Evolutionary conservation across 2,329 filamentous ascomycete genomes (phyloP), one percentile per base, ranked within the genome.

Genomic region (Cladosporium sp.): DNA sequence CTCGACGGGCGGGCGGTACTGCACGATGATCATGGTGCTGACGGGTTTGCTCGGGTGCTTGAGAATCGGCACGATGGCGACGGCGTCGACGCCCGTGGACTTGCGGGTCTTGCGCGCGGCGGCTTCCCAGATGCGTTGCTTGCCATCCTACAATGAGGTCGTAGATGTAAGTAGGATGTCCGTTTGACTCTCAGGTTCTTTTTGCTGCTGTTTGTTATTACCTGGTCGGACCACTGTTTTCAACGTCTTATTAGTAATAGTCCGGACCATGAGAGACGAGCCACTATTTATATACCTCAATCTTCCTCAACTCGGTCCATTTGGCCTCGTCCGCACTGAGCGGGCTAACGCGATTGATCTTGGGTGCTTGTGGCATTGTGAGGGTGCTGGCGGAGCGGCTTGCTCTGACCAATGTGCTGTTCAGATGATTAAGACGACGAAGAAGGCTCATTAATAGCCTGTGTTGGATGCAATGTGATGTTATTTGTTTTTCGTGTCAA

Each of bases 1-100:
- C 65, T 86, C 81, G 46, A 87, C 81, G 0, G 86, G 85, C 0
- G 86, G 86, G 4, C 86, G 82, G 73, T 86, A 88, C 71, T 89
- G 84, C 66, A 86, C 81, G 67, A 87, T 83, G 58, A 88, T 79
- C 58, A 88, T 79, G 14, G 85, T 85, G 39, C 80, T 81, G 0
- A 81, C 75, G 4, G 81, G 80, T 48, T 76, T 76, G 13, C 72
- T 76, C 0, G 82, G 81, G 68, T 84, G 82, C 28, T 80, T 78
- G 58, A 85, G 77, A 54, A 87, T 84, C 30, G 81, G 80, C 34
- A 86, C 78, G 63, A 87, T 86, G 28, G 85, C 85, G 18, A 88
- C 84, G 30, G 86, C 86, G 63, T 87, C 86, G 10, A 88, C 82
- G 57, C 85, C 85, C 51, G 84, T 82, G 48, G 83, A 81, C 14